Evolutionary conservation across 2,329 filamentous ascomycete genomes (phyloP).

Genomic region (Aspergillus sp.): DNA sequence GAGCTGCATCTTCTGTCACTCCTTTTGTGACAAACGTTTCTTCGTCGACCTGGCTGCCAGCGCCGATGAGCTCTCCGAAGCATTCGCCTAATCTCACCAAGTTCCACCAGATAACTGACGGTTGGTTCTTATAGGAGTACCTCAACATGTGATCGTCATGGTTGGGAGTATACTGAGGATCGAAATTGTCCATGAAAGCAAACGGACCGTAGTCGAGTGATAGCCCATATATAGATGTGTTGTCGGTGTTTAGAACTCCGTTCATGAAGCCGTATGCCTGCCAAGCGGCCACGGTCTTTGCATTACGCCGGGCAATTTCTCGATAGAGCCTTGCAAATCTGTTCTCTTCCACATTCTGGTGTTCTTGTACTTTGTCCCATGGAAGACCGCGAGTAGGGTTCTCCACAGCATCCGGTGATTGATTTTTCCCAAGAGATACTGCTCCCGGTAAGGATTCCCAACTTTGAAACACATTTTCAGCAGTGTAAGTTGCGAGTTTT

Average conservation of each 20-base stretch:
- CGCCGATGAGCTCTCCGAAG: conserved; percentile 82
- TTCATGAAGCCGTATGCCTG: conserved; percentile 99
- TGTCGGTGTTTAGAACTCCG: conserved; percentile 95
- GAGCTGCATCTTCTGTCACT: conserved; percentile 66
- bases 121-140: conserved; percentile 92
- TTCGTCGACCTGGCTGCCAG: conserved; percentile 70
- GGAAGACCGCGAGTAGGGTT: conserved; percentile 55
- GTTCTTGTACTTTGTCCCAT: conserved; percentile 64
- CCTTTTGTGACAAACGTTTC: conserved; percentile 70
- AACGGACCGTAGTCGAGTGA: conserved; percentile 96
- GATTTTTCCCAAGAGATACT: conserved; percentile 45
- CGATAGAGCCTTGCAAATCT: conserved; percentile 84
- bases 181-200: conserved; percentile 96
- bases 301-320: conserved; percentile 82
- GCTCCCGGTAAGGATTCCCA: conserved; percentile 78
- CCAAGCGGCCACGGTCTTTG: conserved; percentile 85
- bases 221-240: conserved; percentile 85
- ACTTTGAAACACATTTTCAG: conserved; percentile 81
- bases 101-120: conserved; percentile 98
- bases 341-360: conserved; percentile 71
- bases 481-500: conserved; percentile 75
- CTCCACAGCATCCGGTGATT: conserved; percentile 37
- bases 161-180: conserved; percentile 91
- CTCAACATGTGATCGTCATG: conserved; percentile 87
- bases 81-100: conserved; percentile 86